Base-by-base conservation (phyloP, 148 eudicot genomes). In the Cornus controversa region DNA sequence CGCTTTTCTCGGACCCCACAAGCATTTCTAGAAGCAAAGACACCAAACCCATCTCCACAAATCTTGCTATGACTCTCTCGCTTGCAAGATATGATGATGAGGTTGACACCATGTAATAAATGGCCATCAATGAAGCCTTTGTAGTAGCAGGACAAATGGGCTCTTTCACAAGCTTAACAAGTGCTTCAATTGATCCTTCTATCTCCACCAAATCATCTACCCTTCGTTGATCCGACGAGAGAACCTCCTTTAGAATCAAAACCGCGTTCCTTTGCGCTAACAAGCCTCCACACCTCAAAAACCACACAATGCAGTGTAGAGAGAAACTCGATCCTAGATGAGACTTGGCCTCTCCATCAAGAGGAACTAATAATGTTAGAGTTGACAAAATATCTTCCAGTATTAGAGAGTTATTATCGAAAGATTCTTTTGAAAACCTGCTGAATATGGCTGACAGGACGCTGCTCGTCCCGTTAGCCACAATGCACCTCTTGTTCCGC, bases 81-180 rank as follows among this genome's bases (percentile, higher is more conserved):
- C 65, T 65, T 16, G 69, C 23, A 64, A 71, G 63, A 22, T 79
- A 28, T 22, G 76, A 50, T 16, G 75, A 50, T 8, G 76, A 50
- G 8, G 75, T 34, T 4, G 75, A 54, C 36, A 86, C 82, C 84
- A 93, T 77, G 14, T 85, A 78, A 84, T 91, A 85, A 29, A 91
- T 84, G 6, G 78, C 73, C 24, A 83, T 77, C 66, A 93, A 74
- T 23, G 98, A 76, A 16, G 93, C 90, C 29, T 89, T 91, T n/a
- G 93, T 89, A 1, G 92, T 87, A 8, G 91, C 42, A 28, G 87
- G 78, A 42, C 88, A 86, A 67, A 90, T 84, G 36, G 94, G 94
- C 73, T 90, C 96, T 84, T 86, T 86, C 73, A 93, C 74, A 40
- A 90, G 60, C 78, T 89, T 84, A 42, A 89, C 83, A 10, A 93